Conservation (phyloP, 2,329 filamentous ascomycete genomes). For the Fusarium graminum region DNA sequence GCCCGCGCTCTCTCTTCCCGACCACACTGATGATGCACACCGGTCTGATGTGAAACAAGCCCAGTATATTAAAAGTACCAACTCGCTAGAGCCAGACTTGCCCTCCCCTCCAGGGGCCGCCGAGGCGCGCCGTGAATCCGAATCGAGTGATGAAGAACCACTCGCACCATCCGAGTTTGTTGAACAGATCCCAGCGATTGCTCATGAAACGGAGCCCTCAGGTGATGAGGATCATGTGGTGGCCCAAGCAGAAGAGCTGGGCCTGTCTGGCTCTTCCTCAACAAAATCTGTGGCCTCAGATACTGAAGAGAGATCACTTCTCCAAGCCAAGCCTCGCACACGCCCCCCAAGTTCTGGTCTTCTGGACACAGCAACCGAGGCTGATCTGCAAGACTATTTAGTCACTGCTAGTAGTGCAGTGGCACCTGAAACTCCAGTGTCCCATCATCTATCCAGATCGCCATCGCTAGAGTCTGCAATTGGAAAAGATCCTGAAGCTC, state of each 20-base stretch:
- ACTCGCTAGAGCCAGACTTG: constrained; percentile 5
- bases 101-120: constrained; percentile 5
- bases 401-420: background rate
- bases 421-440: background rate
- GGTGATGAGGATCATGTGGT: background rate
- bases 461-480: constrained; percentile 2
- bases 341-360: background rate
- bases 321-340: constrained; percentile 1
- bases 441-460: background rate
- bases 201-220: background rate
- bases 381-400: background rate
- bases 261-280: constrained; percentile 12
- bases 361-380: background rate
- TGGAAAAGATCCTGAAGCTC: constrained; percentile 5
- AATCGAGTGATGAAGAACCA: constrained; percentile 10
- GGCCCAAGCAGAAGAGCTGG: constrained; percentile 3
- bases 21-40: background rate
- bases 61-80: background rate
- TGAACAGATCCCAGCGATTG: constrained; percentile 1
- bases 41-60: constrained; percentile 1
- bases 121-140: constrained; percentile 2
- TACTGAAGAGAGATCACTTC: background rate
- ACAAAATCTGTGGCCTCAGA: constrained; percentile 9
- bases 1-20: background rate
- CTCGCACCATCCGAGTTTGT: background rate